Conservation (phyloP, 2,329 filamentous ascomycete genomes). For the Ophiostoma piceae region DNA sequence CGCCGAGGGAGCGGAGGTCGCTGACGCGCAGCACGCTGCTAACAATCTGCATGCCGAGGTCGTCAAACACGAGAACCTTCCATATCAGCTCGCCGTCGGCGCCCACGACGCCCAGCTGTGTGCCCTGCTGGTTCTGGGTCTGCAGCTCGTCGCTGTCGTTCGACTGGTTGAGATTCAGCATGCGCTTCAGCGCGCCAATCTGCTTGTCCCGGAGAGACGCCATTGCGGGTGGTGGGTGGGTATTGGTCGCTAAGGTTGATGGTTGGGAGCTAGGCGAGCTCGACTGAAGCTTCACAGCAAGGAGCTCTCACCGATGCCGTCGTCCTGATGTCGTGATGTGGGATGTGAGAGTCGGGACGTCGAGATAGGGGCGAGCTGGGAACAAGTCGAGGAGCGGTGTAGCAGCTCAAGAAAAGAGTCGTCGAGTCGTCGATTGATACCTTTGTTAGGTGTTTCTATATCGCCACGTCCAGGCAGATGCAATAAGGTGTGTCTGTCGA, state of each 20-base stretch:
- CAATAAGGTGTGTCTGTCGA: not conserved
- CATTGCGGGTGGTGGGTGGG: not conserved
- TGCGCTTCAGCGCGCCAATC: slow-evolving; percentile 68
- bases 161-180: slow-evolving; percentile 83
- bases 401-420: not conserved
- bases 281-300: slow-evolving; percentile 10
- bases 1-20: slow-evolving; percentile 87
- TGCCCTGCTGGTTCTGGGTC: slow-evolving; percentile 46
- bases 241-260: not conserved
- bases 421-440: not conserved
- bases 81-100: slow-evolving; percentile 89
- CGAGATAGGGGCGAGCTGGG: slow-evolving; percentile 10
- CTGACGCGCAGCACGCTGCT: slow-evolving; percentile 93
- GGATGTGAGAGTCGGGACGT: not conserved
- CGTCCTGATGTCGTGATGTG: not conserved
- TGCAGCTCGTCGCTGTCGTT: slow-evolving; percentile 53
- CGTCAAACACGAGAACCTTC: slow-evolving; percentile 96
- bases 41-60: slow-evolving; percentile 85
- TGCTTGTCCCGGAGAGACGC: slow-evolving; percentile 29
- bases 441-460: not conserved
- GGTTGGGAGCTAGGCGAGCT: not conserved
- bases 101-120: slow-evolving; percentile 66
- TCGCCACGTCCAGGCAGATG: not conserved
- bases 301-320: not conserved
- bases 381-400: not conserved